These are phyloP conservation scores for Fusarium incarnatum DNA, from an alignment of 2,329 filamentous ascomycete genomes.

Conservation along the genomic window DNA sequence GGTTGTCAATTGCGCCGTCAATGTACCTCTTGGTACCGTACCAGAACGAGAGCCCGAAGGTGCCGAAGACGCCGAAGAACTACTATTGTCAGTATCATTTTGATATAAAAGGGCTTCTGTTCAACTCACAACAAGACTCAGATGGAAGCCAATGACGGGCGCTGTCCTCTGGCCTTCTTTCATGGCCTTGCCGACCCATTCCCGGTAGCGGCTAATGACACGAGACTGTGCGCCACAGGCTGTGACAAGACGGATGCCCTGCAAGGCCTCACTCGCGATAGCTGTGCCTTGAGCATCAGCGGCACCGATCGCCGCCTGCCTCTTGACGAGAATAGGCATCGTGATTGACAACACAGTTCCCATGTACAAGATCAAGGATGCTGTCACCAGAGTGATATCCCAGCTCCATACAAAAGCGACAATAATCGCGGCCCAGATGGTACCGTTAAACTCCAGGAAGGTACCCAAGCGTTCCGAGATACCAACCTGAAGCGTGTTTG, in stretches of 20 bases:
- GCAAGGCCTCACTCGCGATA: conserved; percentile 58
- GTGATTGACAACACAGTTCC: conserved; percentile 47
- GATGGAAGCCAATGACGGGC: conserved; percentile 27
- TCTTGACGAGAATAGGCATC: conserved; percentile 38
- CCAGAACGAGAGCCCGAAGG: conserved; percentile 59
- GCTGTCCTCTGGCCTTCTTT: conserved; percentile 51
- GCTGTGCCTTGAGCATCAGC: conserved; percentile 53
- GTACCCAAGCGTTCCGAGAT: conserved; percentile 64
- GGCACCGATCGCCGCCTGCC: conserved; percentile 29
- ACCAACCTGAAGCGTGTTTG: conserved; percentile 65
- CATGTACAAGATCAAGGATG: conserved; percentile 59
- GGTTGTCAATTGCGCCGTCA: conserved; percentile 49
- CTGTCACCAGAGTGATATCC: conserved; percentile 63
- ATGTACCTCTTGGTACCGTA: conserved; percentile 55
- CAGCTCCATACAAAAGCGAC: conserved; percentile 66
- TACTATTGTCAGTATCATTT: conserved; percentile 9
- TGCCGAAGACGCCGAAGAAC: conserved; percentile 51
- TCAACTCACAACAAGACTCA: conserved; percentile 30
- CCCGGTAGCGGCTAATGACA: conserved; percentile 52
- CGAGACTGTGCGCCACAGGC: conserved; percentile 58
- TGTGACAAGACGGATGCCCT: conserved; percentile 56
- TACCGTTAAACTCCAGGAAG: conserved; percentile 57
- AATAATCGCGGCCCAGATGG: conserved; percentile 58
- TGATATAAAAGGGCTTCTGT: fast-evolving
- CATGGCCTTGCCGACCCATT: conserved; percentile 54